Evolutionary conservation across 2,329 filamentous ascomycete species (phyloP).

Genomic region (Epichloe coenophiala): DNA sequence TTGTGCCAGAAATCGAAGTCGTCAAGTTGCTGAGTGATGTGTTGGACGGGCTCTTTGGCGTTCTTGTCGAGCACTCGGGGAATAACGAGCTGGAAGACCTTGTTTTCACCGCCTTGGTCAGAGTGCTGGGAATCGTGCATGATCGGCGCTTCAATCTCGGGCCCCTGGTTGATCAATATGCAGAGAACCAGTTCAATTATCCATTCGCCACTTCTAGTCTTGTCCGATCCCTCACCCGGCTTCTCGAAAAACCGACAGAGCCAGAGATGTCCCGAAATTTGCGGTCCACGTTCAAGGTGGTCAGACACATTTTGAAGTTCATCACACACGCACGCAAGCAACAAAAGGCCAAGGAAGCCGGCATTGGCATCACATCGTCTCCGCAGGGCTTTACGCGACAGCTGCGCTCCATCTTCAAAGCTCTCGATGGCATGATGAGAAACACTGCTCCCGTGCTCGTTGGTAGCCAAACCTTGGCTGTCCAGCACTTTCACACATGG

Average conservation of each 20-base stretch:
- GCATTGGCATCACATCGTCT: slow-evolving; percentile 67
- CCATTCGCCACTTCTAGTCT: slow-evolving; percentile 84
- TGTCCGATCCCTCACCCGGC: slow-evolving; percentile 70
- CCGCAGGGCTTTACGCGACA: slow-evolving; percentile 67
- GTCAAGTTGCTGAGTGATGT: slow-evolving; percentile 87
- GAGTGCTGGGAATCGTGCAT: slow-evolving; percentile 83
- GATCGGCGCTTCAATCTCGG: slow-evolving; percentile 87
- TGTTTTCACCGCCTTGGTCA: slow-evolving; percentile 80
- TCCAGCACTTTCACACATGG: slow-evolving; percentile 96
- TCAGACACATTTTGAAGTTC: slow-evolving; percentile 84
- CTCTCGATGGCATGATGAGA: slow-evolving; percentile 78
- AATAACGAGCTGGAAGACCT: slow-evolving; percentile 87
- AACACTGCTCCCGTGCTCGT: slow-evolving; percentile 75
- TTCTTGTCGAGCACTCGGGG: slow-evolving; percentile 80
- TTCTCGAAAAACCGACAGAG: slow-evolving; percentile 73
- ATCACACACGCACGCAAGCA: slow-evolving; percentile 80
- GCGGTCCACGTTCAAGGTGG: slow-evolving; percentile 87
- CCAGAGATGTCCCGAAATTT: slow-evolving; percentile 72
- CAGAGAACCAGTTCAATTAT: slow-evolving; percentile 79
- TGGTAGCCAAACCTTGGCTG: slow-evolving; percentile 85
- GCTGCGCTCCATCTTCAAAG: slow-evolving; percentile 76
- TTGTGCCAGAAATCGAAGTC: slow-evolving; percentile 93
- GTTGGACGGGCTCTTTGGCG: slow-evolving; percentile 80
- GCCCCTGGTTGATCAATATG: slow-evolving; percentile 83
- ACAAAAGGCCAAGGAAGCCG: slow-evolving; percentile 78